phyloP scores from a whole-genome alignment of 768 basidiomycete genomes.

The Suillus decipiens region DNA sequence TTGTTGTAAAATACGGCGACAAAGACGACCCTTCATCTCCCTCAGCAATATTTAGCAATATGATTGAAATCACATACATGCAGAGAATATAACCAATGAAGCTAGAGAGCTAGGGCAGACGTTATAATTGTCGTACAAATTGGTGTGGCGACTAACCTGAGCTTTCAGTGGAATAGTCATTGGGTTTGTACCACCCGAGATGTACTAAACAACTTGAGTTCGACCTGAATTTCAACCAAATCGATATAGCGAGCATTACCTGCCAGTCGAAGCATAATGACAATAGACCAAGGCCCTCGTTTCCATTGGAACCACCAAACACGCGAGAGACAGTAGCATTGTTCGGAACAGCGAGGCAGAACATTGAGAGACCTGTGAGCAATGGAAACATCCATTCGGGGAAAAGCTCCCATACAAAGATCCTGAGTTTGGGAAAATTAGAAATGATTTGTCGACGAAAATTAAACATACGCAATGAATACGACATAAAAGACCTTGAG shows the following conservation, averaged over 20 bases:
- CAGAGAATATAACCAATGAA: conserved; percentile 52
- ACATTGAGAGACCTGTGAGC: conserved; percentile 59
- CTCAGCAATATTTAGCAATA: background rate
- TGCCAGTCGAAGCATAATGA: conserved; percentile 67
- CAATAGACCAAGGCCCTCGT: conserved; percentile 63
- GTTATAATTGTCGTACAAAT: too few relatives aligned
- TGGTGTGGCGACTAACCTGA: conserved; percentile 39
- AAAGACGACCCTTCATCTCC: conserved; percentile 29
- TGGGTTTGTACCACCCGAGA: conserved; percentile 40
- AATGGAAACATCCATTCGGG: conserved; percentile 33
- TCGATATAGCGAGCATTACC: too few relatives aligned
- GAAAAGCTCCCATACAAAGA: conserved; percentile 47
- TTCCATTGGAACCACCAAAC: conserved; percentile 63
- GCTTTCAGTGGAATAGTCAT: conserved; percentile 56
- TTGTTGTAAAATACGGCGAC: conserved; percentile 46
- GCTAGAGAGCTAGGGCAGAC: conserved; percentile 42
- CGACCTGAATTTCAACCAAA: too few relatives aligned
- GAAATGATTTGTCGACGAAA: conserved; percentile 2
- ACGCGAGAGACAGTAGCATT: conserved; percentile 52
- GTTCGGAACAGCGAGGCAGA: conserved; percentile 53
- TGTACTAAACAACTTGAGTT: too few relatives aligned
- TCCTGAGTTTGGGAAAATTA: conserved; percentile 21
- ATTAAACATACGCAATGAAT: conserved; percentile 18
- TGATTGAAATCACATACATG: conserved; percentile 36
- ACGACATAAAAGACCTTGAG: conserved; percentile 53